Conservation (phyloP, 2,329 filamentous ascomycete species). For the Zymoseptoria pseudotritici region DNA sequence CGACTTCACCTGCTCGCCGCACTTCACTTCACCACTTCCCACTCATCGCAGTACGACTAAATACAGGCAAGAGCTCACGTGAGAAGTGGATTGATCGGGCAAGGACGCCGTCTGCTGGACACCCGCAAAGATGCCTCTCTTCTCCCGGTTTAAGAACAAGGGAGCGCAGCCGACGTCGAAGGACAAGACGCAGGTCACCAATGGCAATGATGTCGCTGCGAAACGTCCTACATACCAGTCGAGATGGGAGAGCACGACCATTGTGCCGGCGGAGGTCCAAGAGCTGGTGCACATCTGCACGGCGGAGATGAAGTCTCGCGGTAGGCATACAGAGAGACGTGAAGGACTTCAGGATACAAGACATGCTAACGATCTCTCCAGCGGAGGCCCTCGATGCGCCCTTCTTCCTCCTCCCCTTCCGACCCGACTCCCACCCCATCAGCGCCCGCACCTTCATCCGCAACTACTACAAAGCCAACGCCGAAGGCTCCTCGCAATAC, state of each 20-base stretch:
- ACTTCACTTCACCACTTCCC: neutral
- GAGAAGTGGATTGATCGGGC: neutral
- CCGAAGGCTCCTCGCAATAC: conserved; percentile 49
- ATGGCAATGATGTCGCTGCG: conserved; percentile 39
- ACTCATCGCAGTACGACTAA: neutral
- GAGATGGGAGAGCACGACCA: conserved; percentile 77
- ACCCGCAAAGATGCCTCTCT: conserved; percentile 45
- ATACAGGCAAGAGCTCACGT: neutral
- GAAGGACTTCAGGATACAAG: neutral
- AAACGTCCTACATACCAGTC: conserved; percentile 65
- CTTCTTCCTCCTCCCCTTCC: conserved; percentile 88
- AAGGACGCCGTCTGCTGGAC: neutral
- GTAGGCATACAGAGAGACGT: conserved; percentile 45
- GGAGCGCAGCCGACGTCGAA: conserved; percentile 56
- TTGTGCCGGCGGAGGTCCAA: conserved; percentile 85
- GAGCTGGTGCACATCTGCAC: conserved; percentile 81
- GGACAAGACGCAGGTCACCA: conserved; percentile 41
- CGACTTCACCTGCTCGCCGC: neutral
- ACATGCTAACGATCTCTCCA: conserved; percentile 1
- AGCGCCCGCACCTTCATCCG: conserved; percentile 86
- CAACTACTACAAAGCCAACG: conserved; percentile 74
- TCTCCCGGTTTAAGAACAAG: conserved; percentile 65
- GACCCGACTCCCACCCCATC: conserved; percentile 84
- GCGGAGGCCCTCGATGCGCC: conserved; percentile 73
- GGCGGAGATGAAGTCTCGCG: conserved; percentile 85